These are phyloP conservation scores for Mycosarcoma maydis DNA, from an alignment of 1,284 basidiomycete genomes.

Conservation along the genomic window DNA sequence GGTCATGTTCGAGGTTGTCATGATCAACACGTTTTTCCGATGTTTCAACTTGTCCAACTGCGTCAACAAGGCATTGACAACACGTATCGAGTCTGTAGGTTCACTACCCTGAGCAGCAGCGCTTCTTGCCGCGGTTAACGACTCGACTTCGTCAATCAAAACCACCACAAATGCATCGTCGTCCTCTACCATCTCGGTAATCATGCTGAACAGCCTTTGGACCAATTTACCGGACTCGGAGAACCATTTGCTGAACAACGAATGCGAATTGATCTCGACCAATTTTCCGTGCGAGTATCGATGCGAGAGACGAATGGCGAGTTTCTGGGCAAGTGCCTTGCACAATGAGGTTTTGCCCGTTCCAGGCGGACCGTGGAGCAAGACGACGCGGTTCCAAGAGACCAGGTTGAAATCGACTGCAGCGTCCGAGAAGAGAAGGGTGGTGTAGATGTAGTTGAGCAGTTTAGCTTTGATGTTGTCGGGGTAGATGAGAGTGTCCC, in stretches of 20 bases:
- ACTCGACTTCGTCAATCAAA: conserved; percentile 95
- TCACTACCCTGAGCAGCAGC: conserved; percentile 94
- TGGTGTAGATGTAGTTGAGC: conserved; percentile 92
- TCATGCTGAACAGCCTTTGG: conserved; percentile 87
- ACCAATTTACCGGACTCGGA: conserved; percentile 98
- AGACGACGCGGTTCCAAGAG: conserved; percentile 91
- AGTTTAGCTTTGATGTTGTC: conserved; percentile 88
- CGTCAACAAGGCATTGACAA: conserved; percentile 95
- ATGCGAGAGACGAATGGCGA: conserved; percentile 86
- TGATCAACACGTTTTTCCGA: conserved; percentile 89
- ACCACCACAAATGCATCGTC: conserved; percentile 91
- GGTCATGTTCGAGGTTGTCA: conserved; percentile 95
- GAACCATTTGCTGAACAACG: conserved; percentile 72
- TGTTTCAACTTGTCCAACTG: conserved; percentile 95
- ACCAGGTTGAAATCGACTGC: conserved; percentile 90
- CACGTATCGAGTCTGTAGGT: conserved; percentile 92
- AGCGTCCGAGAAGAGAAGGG: conserved; percentile 86
- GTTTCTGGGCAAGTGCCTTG: conserved; percentile 92
- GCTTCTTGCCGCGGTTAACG: conserved; percentile 88
- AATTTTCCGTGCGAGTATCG: conserved; percentile 86
- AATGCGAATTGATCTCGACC: conserved; percentile 84
- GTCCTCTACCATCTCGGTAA: conserved; percentile 87
- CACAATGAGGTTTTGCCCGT: conserved; percentile 97
- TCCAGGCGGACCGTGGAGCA: conserved; percentile 95
- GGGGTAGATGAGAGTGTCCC: conserved; percentile 84